phyloP scores from a whole-genome alignment of 2,329 filamentous ascomycete genomes.

The Pestalotiopsis sp. region DNA sequence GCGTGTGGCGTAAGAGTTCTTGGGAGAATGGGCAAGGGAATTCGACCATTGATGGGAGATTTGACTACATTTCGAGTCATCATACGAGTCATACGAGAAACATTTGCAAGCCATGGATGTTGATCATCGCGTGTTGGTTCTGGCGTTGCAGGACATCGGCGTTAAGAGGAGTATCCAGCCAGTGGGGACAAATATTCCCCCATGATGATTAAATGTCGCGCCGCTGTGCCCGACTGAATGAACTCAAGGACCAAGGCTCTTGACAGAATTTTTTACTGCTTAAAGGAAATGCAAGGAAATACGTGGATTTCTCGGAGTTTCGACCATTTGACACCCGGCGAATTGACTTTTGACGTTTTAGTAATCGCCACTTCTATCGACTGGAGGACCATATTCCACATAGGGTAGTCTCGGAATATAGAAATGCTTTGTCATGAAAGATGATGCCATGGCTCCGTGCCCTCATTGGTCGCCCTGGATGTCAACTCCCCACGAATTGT shows the following conservation, averaged over 20 bases:
- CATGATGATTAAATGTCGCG: slow-evolving; percentile 1
- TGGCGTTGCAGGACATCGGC: neutral
- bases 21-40: neutral
- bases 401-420: neutral
- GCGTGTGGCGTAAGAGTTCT: neutral
- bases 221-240: neutral
- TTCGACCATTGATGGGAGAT: neutral
- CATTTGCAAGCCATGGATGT: neutral
- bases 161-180: neutral
- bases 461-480: slow-evolving; percentile 7
- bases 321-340: neutral
- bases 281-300: neutral
- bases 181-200: slow-evolving; percentile 4
- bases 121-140: neutral
- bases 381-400: neutral
- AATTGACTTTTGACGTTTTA: neutral
- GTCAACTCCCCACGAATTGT: neutral
- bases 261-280: neutral
- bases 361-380: neutral
- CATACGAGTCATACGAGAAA: neutral
- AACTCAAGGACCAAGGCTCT: neutral
- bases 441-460: slow-evolving; percentile 4
- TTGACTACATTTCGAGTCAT: neutral
- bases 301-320: neutral
- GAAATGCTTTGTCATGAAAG: slow-evolving; percentile 8